Percentiles rank a stretch among this genome's conserved stretches.
phyloP scores from a whole-genome alignment of 164 flowering plant species.

The Houttuynia cordata region DNA sequence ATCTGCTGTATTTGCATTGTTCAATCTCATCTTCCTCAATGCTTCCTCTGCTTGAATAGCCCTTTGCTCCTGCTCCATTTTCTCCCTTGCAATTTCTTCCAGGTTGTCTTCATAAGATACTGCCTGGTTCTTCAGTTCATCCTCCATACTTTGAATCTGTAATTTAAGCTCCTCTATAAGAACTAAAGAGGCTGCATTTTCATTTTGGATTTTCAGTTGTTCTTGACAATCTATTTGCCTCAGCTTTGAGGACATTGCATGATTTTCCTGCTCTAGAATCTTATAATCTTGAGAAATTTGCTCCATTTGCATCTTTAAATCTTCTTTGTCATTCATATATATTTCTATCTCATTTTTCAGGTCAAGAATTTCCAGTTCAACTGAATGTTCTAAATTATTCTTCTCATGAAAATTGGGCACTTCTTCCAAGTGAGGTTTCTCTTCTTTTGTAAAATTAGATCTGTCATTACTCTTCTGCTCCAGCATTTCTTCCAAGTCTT shows the following conservation, averaged over 20 bases:
- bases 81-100: conserved; percentile 38
- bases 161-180: conserved; percentile 35
- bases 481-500: conserved; percentile 67
- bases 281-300: conserved; percentile 75
- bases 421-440: conserved; percentile 47
- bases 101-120: conserved; percentile 60
- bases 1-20: conserved; percentile 69
- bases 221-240: conserved; percentile 60
- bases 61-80: conserved; percentile 87
- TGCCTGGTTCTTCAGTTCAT: conserved; percentile 53
- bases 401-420: conserved; percentile 43
- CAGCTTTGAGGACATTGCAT: conserved; percentile 42
- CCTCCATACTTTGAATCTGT: conserved; percentile 42
- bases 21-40: conserved; percentile 51
- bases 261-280: conserved; percentile 71
- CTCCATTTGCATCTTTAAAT: conserved; percentile 62
- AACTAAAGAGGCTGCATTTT: conserved; percentile 34
- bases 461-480: conserved; percentile 45
- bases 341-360: conserved; percentile 54
- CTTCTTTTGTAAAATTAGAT: conserved; percentile 46
- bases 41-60: conserved; percentile 81
- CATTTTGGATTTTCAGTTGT: conserved; percentile 61
- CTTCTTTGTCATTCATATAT: conserved; percentile 60
- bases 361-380: conserved; percentile 48
- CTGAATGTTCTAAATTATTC: conserved; percentile 32